Conservation (phyloP, 1,284 basidiomycete species). For the Stereum hirsutum region DNA sequence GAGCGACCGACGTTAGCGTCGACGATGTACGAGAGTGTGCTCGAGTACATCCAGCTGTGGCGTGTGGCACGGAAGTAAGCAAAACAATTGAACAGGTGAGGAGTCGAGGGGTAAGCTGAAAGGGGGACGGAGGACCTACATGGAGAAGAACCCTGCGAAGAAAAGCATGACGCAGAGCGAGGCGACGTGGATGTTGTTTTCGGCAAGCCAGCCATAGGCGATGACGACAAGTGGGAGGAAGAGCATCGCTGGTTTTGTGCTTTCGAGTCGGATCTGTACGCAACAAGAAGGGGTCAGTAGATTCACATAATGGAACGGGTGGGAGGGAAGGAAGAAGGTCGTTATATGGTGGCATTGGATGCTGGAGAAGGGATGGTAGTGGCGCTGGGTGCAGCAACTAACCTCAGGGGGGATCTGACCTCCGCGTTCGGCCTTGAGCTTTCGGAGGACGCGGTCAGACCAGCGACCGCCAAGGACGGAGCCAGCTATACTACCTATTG, state of each 20-base stretch:
- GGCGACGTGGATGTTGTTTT: constrained; percentile 54
- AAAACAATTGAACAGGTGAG: not conserved
- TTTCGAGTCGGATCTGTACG: constrained; percentile 61
- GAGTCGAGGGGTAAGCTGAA: not conserved
- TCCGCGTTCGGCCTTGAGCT: constrained; percentile 48
- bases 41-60: constrained; percentile 58
- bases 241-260: constrained; percentile 44
- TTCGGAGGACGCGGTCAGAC: constrained; percentile 57
- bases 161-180: constrained; percentile 57
- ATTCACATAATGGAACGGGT: no score
- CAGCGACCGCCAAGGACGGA: constrained; percentile 71
- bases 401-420: constrained; percentile 64
- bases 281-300: no score
- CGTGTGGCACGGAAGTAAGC: constrained; percentile 1
- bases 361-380: not conserved
- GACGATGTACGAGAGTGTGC: constrained; percentile 67
- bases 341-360: not conserved
- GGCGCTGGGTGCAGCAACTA: no score
- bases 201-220: constrained; percentile 71
- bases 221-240: constrained; percentile 52
- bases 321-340: not conserved
- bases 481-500: constrained; percentile 56
- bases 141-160: constrained; percentile 57
- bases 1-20: constrained; percentile 73
- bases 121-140: constrained; percentile 32